Evolutionary conservation across 495 filamentous ascomycete species (phyloP), one percentile per base, ranked within the genome.

Genomic region (Baudoinia panamericana): DNA sequence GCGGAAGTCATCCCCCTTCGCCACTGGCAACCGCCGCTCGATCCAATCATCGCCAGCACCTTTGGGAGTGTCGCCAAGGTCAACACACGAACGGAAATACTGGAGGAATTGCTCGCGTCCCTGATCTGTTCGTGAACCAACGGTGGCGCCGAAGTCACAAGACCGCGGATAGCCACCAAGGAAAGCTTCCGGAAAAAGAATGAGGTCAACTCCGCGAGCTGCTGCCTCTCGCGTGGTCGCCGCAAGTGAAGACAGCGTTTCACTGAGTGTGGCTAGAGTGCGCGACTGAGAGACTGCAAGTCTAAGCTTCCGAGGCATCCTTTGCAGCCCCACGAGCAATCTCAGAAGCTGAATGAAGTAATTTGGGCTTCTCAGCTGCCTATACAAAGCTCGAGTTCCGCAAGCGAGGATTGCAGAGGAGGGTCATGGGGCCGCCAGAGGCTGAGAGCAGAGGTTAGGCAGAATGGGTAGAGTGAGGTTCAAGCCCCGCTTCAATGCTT

Each of bases 151-250:
- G 50, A 94, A 94, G 32, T 64, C 63, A 42, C 75, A 77, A n/a
- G 80, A 80, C 17, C 88, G 78, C 11, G 88, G 88, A 53, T 96
- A 96, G 7, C 88, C 88, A 15, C 88, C 88, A 0, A 96, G 69
- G 56, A 84, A 95, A 19, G 88, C 88, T 64, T 96, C 88, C 0
- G 88, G 88, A 50, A 94, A 90, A 29, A 95, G 73, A 13, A 96
- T 62, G 36, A 96, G 69, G 53, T 88, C 70, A 19, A 82, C 70
- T 21, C 70, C 67, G n/a, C 63, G 54, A 1, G 40, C 38, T 0
- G 68, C 63, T 4, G 80, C 80, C 2, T 48, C 41, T 1, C 42
- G 43, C 20, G 77, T 71, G 15, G 76, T 73, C 9, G 54, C 43
- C 32, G 71, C 62, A 13, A 94, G 73, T 9, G 75, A 70, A 7